phyloP scores from a whole-genome alignment of 495 filamentous ascomycete genomes.

The Penicillium longicatenatum region DNA sequence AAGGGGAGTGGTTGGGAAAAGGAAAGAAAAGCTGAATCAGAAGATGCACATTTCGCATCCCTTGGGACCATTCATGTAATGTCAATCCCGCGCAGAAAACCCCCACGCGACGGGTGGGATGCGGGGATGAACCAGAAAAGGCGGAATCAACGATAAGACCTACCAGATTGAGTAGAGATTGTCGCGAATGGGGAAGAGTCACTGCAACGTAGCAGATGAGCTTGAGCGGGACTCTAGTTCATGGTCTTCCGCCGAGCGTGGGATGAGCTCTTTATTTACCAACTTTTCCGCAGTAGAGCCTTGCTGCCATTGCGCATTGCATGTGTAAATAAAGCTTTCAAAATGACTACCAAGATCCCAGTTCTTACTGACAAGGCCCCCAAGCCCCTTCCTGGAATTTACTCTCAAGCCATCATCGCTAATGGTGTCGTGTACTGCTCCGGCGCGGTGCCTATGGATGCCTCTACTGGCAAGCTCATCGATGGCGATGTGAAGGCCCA shows the following conservation, averaged over 20 bases:
- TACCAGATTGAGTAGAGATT: neutral
- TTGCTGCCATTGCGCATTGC: no score
- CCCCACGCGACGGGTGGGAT: neutral
- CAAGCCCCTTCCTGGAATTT: constrained; percentile 52
- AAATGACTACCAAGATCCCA: neutral
- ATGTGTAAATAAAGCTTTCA: neutral
- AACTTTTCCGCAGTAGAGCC: no score
- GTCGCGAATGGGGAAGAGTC: neutral
- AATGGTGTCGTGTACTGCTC: constrained; percentile 62
- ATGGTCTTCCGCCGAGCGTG: neutral
- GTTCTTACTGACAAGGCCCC: constrained; percentile 54
- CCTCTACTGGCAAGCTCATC: constrained; percentile 43
- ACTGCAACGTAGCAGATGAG: neutral
- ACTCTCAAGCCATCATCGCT: constrained; percentile 58
- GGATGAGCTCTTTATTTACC: neutral
- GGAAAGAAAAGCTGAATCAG: neutral
- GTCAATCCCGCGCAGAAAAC: neutral
- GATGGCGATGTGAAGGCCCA: constrained; percentile 53
- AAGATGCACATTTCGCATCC: neutral
- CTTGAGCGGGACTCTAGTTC: neutral
- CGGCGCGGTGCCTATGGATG: constrained; percentile 50
- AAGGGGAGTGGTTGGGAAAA: neutral
- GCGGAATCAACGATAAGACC: neutral
- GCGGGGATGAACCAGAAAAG: neutral
- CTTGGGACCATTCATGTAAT: neutral